A percentile compares a stretch with the other conserved stretches of the same genome.
Conservation (phyloP, 495 filamentous ascomycete species). For the Trichoderma erinaceum region DNA sequence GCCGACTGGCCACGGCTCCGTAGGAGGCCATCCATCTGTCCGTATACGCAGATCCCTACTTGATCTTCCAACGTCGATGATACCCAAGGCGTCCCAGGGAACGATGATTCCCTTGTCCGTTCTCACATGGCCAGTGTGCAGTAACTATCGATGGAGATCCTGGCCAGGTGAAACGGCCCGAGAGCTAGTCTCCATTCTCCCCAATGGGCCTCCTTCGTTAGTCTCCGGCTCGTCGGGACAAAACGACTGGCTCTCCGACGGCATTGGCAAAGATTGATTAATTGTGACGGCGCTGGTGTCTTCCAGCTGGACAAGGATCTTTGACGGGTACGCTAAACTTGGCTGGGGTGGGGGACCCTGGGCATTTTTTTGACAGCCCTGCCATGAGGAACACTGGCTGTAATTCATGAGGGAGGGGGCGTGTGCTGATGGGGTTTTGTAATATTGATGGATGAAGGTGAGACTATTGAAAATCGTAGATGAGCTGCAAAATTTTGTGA, state of each 20-base stretch:
- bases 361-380: too few species aligned
- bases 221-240: not conserved
- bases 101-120: too few species aligned
- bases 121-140: too few species aligned
- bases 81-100: too few species aligned
- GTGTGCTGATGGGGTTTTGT: too few species aligned
- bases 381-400: too few species aligned
- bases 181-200: not conserved
- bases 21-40: too few species aligned
- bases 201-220: not conserved
- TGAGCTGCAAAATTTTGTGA: not conserved
- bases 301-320: slow-evolving; percentile 12
- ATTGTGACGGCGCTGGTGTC: not conserved
- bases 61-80: too few species aligned
- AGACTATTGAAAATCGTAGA: slow-evolving; percentile 1
- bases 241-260: not conserved
- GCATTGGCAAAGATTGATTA: not conserved
- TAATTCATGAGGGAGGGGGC: too few species aligned
- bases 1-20: not conserved
- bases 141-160: too few species aligned
- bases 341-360: not conserved
- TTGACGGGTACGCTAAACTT: not conserved
- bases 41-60: too few species aligned
- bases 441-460: not conserved
- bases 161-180: too few species aligned